A percentile compares a stretch with the other conserved stretches of the same genome.
Conservation (phyloP, 768 basidiomycete genomes). For the Suillus cothurnatus region DNA sequence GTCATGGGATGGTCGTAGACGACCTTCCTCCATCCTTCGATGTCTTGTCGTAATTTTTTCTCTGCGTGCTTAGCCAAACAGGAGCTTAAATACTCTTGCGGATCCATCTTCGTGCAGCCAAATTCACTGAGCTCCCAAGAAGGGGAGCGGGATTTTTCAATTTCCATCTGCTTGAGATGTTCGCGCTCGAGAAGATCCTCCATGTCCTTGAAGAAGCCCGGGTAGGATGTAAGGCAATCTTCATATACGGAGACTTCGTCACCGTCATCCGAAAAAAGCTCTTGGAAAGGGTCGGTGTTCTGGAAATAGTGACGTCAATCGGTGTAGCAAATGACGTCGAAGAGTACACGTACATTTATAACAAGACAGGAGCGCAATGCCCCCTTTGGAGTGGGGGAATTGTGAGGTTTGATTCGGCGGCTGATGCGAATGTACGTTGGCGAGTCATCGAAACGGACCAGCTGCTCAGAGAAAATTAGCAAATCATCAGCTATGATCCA, state of each 20-base stretch:
- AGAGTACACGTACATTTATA: conserved; percentile 21
- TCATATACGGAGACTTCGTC: conserved; percentile 31
- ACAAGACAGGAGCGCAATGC: conserved; percentile 32
- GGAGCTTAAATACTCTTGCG: conserved; percentile 24
- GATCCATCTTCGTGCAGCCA: conserved; percentile 30
- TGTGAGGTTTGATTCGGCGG: conserved; percentile 20
- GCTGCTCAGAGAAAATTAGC: conserved; percentile 8
- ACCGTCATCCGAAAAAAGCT: conserved; percentile 9
- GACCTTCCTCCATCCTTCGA: conserved; percentile 17
- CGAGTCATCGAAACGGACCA: conserved; percentile 30
- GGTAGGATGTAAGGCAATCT: conserved; percentile 28
- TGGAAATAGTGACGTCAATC: conserved; percentile 16
- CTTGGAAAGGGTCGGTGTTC: conserved; percentile 12
- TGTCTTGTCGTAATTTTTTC: conserved; percentile 26
- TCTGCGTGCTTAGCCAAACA: conserved; percentile 31
- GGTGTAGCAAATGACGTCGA: not conserved
- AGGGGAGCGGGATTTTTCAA: conserved; percentile 16
- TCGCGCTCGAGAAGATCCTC: conserved; percentile 20
- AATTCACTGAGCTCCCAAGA: conserved; percentile 33
- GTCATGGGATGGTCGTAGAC: conserved; percentile 24
- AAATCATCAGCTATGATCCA: not conserved
- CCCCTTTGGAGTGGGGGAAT: conserved; percentile 15
- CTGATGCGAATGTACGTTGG: conserved; percentile 26
- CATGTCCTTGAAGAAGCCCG: conserved; percentile 21
- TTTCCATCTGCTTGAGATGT: conserved; percentile 11